Evolutionary conservation across 768 basidiomycete genomes (phyloP), one percentile per base, ranked within the genome.

Genomic region (Cytidiella melzeri): DNA sequence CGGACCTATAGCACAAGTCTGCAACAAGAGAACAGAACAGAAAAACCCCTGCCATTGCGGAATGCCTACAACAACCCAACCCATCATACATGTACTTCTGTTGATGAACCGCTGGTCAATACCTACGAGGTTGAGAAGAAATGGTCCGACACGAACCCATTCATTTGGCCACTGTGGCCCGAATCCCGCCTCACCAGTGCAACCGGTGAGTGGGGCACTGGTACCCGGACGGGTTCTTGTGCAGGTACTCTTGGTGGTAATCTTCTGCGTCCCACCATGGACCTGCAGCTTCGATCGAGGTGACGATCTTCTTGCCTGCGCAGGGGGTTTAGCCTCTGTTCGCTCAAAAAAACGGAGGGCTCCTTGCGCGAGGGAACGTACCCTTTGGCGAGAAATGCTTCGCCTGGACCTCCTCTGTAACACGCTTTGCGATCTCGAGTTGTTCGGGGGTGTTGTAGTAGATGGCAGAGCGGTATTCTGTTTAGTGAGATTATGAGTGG

Each of bases 401-500:
- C 47, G 76, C 80, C 65, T 94, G 87, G 2, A 97, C 80, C 63
- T 94, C 87, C 28, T 75, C 75, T 0, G 87, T 92, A 2, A 97
- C 82, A 19, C 80, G 76, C 58, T 81, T 72, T 3, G 93, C 95
- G 50, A 81, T 78, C 27, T 72, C 62, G 34, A 70, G 69, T 63
- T 97, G 95, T 56, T 87, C 88, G 0, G 76, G 73, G 0, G 80
- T 76, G 58, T 86, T 70, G 12, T 80, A 84, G 67, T 93, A 97
- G 62, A 98, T 95, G 11, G 81, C 90, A 1, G 92, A 93, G 43
- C 95, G 90, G 64, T 97, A 97, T 67, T 97, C 91, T 88, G 63
- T 15, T 21, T 30, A 15, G 41, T 34, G 5, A 24, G 30, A 30
- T 48, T 28, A 57, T 23, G 30, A 12, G 38, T 12, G 20, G 30